Base-by-base conservation (phyloP, 768 basidiomycete species). In the Cubamyces sp. region DNA sequence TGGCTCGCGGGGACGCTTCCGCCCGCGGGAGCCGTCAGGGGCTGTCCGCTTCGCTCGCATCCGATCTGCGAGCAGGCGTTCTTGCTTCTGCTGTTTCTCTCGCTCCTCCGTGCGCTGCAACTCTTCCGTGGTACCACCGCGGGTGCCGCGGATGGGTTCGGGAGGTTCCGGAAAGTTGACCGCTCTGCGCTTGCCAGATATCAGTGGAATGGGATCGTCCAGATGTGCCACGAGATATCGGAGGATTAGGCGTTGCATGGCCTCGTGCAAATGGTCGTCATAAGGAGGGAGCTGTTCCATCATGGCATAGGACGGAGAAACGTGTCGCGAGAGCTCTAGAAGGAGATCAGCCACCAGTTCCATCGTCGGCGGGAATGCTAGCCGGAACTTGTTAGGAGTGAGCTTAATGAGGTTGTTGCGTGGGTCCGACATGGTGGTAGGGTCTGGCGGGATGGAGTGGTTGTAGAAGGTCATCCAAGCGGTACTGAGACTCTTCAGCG, bases 211-310 rank as follows among this genome's bases (percentile, higher is more conserved):
- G 18, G 21, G 25, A 8, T 59, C 2, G 26, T 51, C 57, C 14
- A n/a, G 49, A 19, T 59, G 40, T 2, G 45, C 25, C 25, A 59
- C 57, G 14, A 59, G 49, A 26, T 59, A 59, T 12, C 52, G 21
- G 0, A 59, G 40, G 19, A 59, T 59, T 5, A 59, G 25, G 3
- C 57, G 57, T 16, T 59, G 57, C 23, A 59, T 40, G 11, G 57
- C 57, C 15, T 59, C 57, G 41, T 59, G 57, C 18, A 59, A 49
- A 37, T 59, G 57, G 26, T 59, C 57, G 1, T 50, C 41, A 16
- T 19, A 21, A 1, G 34, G 37, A 40, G 49, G 47, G 6, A n/a
- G 25, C 11, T 15, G 9, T 25, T 14, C n/a, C 57, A 49, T 42
- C 18, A 59, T 7, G 16, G 48, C 57, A 15, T 59, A 59, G 15